Conservation (phyloP, 371 early-diverging fungal species). For the Mortierella sp. region DNA sequence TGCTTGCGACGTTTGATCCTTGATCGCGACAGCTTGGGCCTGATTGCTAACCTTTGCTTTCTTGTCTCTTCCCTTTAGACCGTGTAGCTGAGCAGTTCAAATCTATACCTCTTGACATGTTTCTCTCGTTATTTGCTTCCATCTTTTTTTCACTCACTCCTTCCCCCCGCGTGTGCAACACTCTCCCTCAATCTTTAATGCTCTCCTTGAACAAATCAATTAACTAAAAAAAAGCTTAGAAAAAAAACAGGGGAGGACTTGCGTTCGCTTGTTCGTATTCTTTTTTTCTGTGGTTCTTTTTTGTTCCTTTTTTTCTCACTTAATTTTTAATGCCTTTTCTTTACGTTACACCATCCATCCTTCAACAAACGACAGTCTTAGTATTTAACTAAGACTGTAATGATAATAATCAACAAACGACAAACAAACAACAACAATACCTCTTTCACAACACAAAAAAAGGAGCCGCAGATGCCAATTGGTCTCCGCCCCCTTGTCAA, state of each 20-base stretch:
- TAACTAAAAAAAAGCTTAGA: not conserved
- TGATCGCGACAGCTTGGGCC: not conserved
- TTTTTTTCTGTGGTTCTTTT: not conserved
- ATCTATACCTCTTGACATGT: not conserved
- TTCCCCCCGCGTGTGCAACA: not conserved
- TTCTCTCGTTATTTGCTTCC: constrained; percentile 8
- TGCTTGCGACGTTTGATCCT: not conserved
- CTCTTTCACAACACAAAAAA: not conserved
- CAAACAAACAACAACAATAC: not conserved
- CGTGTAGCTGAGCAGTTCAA: not conserved
- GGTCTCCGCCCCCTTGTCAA: not conserved
- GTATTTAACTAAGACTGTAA: too few relatives aligned
- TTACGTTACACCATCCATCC: not conserved
- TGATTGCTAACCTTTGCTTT: not conserved
- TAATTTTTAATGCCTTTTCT: not conserved
- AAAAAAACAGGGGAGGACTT: not conserved
- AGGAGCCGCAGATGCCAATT: not conserved
- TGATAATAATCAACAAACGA: not conserved
- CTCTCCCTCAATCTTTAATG: not conserved
- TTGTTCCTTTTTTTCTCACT: not conserved
- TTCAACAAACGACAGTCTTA: not conserved
- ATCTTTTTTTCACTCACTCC: not conserved
- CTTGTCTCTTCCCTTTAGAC: not conserved
- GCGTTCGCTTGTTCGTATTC: not conserved
- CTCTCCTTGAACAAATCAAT: not conserved